Base-by-base conservation (phyloP, 225 moss, liverwort and hornwort genomes). In the Pleurozium schreberi region DNA sequence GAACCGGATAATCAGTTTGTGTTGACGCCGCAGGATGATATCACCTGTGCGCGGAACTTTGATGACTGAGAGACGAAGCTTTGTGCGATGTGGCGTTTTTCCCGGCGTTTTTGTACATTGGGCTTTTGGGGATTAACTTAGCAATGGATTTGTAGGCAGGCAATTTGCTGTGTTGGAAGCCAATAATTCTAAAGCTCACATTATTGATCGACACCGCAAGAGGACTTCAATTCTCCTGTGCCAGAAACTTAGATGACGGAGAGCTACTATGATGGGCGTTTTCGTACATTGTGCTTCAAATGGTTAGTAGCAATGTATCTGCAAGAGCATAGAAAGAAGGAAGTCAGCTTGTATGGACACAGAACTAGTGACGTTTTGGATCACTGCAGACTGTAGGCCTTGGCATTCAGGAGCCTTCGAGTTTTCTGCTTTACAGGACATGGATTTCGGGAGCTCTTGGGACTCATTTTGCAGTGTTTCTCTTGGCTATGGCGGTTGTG, bases 1-100 rank as follows among this genome's bases (percentile, higher is more conserved):
- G 89, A 88, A 66, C 21, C 89, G 2, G n/a, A 55, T 6, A 91
- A 94, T 36, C 80, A 89, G 59, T 43, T 93, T 10, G 83, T 94
- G 11, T 28, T 36, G 43, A 92, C 93, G 9, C 42, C 89, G 19
- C 92, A 94, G 73, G 92, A 88, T 21, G 14, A n/a, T 33, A 78
- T 88, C 20, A 82, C 84, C 11, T 94, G 93, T 57, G 94, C 50
- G 9, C 86, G 91, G 9, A 80, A 88, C 83, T 40, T 60, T 9
- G 59, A 53, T 21, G 49, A 71, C 38, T 82, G 64, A 77, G 63
- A 74, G 17, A 23, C 18, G 36, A 43, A 81, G 31, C 59, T 19
- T 5, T 4, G n/a, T 36, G 34, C 25, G 27, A 45, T 67, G 17
- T 70, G 28, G 71, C 17, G 20, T 15, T n/a, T n/a, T n/a, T n/a